Percentiles rank a stretch among this genome's conserved stretches.
These are phyloP conservation scores for Yamagishiella unicocca DNA, from an alignment of 139 green algal genomes.

Conservation along the genomic window DNA sequence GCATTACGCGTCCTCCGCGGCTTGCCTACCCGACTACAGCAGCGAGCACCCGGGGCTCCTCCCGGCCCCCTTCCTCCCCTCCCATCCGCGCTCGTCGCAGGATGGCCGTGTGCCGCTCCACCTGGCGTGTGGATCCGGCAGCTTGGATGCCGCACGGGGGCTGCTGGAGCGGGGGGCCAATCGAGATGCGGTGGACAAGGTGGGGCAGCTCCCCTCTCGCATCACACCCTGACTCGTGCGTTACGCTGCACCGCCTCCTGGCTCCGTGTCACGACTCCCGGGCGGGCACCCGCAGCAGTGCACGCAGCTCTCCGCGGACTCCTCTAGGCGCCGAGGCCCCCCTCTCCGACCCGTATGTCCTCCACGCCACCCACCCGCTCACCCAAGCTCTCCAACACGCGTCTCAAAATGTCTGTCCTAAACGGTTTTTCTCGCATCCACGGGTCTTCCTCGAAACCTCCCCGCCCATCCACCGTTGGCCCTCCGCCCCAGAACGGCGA, in stretches of 20 bases:
- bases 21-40: too few relatives aligned
- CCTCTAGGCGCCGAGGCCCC: not conserved
- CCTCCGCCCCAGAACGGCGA: not conserved
- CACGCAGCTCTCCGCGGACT: not conserved
- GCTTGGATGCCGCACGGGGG: not conserved
- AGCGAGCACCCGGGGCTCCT: too few relatives aligned
- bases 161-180: not conserved
- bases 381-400: too few relatives aligned
- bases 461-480: not conserved
- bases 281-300: not conserved
- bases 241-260: too few relatives aligned
- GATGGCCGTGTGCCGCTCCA: not conserved
- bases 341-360: too few relatives aligned
- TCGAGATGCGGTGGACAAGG: not conserved
- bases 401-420: too few relatives aligned
- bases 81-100: not conserved
- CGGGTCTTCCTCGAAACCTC: not conserved
- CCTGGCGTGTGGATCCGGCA: not conserved
- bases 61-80: not conserved
- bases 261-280: not conserved
- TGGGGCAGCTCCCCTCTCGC: too few relatives aligned
- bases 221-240: too few relatives aligned
- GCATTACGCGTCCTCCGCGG: not conserved
- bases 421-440: too few relatives aligned
- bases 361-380: too few relatives aligned